Base-by-base conservation (phyloP, 148 eudicot species). In the Cornus suecica region DNA sequence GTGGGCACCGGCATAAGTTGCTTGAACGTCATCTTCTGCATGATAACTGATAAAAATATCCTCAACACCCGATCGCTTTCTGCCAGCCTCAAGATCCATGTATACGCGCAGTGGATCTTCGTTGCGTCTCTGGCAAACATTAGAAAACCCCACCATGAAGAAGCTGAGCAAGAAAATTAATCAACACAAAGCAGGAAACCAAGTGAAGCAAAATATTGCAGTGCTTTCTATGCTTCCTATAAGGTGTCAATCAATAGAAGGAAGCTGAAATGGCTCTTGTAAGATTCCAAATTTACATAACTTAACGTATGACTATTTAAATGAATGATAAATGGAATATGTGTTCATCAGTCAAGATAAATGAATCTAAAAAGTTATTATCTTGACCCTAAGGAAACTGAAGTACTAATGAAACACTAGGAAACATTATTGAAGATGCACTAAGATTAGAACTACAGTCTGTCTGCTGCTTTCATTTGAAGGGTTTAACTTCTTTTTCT, bases 21-120 rank as follows among this genome's bases (percentile, higher is more conserved):
- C 81, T 76, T 95, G 99, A 76, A 95, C 97, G 79, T 95, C 97
- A 77, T 95, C 99, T 79, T 86, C 72, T 27, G 97, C 99, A 85
- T 95, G 97, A 80, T 95, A 95, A 73, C 97, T 86, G n/a, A 95
- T 66, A 77, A 91, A 95, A 25, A 95, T 86, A 73, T 95, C 99
- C 82, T 92, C 99, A 13, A 58, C 79, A 56, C 92, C 94, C 10
- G 99, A 89, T 34, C 87, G 84, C 76, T 79, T 92, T 83, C 99
- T 87, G 67, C 97, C 99, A 78, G 97, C 90, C 77, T 95, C 99
- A 73, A 95, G 99, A 87, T 95, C 97, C 97, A 95, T 87, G 86
- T 91, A 95, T 24, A 87, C 91, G 10, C 94, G 97, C 76, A 95
- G 88, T 27, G 99, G 99, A 58, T 95, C 93, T 16, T 97, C 97